Base-by-base conservation (phyloP, 306 rosid species). In the Datisca glomerata region DNA sequence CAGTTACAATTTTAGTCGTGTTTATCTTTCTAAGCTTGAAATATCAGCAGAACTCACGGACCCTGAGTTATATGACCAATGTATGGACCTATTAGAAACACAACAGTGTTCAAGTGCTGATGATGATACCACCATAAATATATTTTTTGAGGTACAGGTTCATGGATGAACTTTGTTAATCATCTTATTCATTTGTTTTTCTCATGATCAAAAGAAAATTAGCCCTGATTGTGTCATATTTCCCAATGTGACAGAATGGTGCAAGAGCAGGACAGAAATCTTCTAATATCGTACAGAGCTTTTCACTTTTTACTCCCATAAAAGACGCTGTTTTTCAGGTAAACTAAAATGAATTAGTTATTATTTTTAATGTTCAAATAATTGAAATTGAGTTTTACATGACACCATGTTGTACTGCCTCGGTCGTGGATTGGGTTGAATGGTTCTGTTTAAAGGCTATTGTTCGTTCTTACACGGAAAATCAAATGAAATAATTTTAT, bases 251-350 rank as follows among this genome's bases (percentile, higher is more conserved):
- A 55, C 86, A 91, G 99, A 81, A 59, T 61, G 79, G 53, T 28
- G 52, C 58, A 10, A 64, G 78, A 49, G 67, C 66, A 3, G 75
- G 59, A 21, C 66, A 55, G 61, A 67, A 51, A 51, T 66, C 63
- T 42, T 67, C 76, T 25, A 66, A 65, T 37, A 51, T 56, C 20
- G 59, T 44, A 6, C 59, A 48, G 47, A 51, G 43, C 29, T 67
- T 45, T 47, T 72, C 85, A n/a, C 71, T 70, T 55, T 62, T 80
- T 57, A 86, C 86, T 32, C 63, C 57, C 24, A 50, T 67, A 41
- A 84, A 85, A 47, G 68, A 61, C 41, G 63, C 78, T 33, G 44
- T 78, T 52, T 81, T 75, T 64, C 79, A 75, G 96, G 99, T 91
- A 78, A 60, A 49, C 31, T 51, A 32, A 33, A n/a, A n/a, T n/a